Evolutionary conservation across 148 eudicot genomes (phyloP), one percentile per base, ranked within the genome.

Genomic region (Chenopodium quinoa): DNA sequence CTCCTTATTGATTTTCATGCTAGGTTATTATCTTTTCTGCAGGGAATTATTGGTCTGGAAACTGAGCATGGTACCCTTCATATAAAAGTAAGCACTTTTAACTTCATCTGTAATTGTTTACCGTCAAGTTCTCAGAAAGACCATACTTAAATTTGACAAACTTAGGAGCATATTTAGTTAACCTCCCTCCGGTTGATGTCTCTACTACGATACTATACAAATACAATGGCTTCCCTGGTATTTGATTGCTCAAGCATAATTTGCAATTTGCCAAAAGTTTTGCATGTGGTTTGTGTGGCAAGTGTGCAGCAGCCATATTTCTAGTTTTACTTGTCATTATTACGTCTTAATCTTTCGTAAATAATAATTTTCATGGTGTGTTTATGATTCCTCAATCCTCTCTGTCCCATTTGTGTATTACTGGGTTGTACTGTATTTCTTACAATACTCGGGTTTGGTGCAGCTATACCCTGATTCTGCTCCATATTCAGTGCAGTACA

Each of bases 381-480:
- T 62, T 19, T 46, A 20, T 37, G 69, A 60, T 62, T 4, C 17
- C 14, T 67, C 37, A 12, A 19, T 64, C 31, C 37, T 29, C 37
- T 17, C 37, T 67, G 71, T 29, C 37, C 7, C 37, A 25, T 25
- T 78, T 67, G 73, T 27, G 46, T 17, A 14, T 56, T 47, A 40
- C 71, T 54, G 31, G 58, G 60, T 12, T 71, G 44, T 72, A 12
- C 52, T 69, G 31, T 47, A 72, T 29, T 74, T 73, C 85, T 82
- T 64, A 87, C n/a, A 68, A 75, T 64, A 56, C 80, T 81, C 86
- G 58, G 85, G 85, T 83, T 88, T 84, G 62, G 50, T 89, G 85
- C 94, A 95, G 99, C 97, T 95, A 75, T 71, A 90, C 80, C 93
- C 99, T 23, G 97, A 93, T 70, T 93, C 91, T 82, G 92, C 99